A percentile compares a stretch with the other conserved stretches of the same genome.
Conservation (phyloP, 176 grass and related monocot species). For the Pontederia paniculata region DNA sequence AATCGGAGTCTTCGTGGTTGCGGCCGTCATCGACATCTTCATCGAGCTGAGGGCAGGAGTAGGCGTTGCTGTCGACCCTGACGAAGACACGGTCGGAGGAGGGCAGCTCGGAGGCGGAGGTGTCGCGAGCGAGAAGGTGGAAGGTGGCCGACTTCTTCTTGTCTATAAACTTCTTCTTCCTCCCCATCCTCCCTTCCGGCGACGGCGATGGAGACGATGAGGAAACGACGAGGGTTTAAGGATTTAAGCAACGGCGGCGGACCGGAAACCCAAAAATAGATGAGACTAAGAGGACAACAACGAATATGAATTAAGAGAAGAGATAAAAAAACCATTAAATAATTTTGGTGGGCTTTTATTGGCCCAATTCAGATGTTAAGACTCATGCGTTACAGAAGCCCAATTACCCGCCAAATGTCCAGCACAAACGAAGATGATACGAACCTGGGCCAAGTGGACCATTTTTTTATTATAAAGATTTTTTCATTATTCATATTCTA, state of each 20-base stretch:
- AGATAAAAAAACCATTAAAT: too few relatives aligned
- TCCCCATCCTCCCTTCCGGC: background rate
- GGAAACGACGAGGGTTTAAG: background rate
- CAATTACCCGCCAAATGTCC: too few relatives aligned
- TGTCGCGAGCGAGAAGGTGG: conserved; percentile 62
- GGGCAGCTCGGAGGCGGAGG: conserved; percentile 7
- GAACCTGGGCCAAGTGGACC: too few relatives aligned
- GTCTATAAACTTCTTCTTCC: conserved; percentile 33
- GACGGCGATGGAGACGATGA: background rate
- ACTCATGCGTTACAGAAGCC: too few relatives aligned
- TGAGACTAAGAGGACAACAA: too few relatives aligned
- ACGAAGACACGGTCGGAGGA: conserved; percentile 64
- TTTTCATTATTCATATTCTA: too few relatives aligned
- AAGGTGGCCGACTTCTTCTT: conserved; percentile 75
- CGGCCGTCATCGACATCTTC: conserved; percentile 5
- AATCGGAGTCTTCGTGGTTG: conserved; percentile 14
- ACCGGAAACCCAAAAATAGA: background rate
- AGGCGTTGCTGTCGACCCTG: conserved; percentile 69
- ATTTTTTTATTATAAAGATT: too few relatives aligned
- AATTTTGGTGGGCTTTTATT: too few relatives aligned
- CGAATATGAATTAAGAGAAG: too few relatives aligned
- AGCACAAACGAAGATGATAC: too few relatives aligned
- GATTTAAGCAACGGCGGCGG: background rate
- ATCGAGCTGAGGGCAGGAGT: conserved; percentile 47
- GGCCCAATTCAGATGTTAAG: too few relatives aligned